Evolutionary conservation across 805 yeast genomes (phyloP).

Genomic region (Barnettozyma wickerhamii): DNA sequence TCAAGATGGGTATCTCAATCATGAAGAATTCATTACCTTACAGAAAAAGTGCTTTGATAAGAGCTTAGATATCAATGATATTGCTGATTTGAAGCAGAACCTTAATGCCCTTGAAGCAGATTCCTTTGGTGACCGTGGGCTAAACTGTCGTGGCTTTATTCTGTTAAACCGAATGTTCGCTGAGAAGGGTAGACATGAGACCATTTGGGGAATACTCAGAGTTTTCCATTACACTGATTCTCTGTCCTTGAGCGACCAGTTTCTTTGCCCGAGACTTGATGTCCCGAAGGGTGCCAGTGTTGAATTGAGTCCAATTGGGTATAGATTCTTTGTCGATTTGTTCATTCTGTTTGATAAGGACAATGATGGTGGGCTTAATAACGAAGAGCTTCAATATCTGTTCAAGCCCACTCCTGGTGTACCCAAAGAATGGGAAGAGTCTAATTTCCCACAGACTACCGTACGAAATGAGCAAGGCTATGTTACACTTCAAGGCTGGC

Average conservation of each 20-base stretch:
- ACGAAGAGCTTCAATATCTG: slow-evolving; percentile 59
- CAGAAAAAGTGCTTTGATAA: slow-evolving; percentile 76
- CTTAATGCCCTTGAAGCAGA: slow-evolving; percentile 28
- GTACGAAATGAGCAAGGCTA: slow-evolving; percentile 87
- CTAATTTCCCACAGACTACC: slow-evolving; percentile 81
- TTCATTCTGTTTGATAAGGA: slow-evolving; percentile 87
- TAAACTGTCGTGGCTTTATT: slow-evolving; percentile 73
- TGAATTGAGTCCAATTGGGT: slow-evolving; percentile 89
- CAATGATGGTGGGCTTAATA: slow-evolving; percentile 92
- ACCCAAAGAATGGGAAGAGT: slow-evolving; percentile 81
- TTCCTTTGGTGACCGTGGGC: slow-evolving; percentile 43
- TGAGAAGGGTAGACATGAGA: slow-evolving; percentile 91
- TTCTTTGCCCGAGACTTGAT: slow-evolving; percentile 74
- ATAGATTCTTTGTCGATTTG: slow-evolving; percentile 84
- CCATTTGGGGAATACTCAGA: slow-evolving; percentile 92
- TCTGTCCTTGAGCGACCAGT: slow-evolving; percentile 72
- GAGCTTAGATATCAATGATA: slow-evolving; percentile 45
- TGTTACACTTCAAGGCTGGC: slow-evolving; percentile 95
- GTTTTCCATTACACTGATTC: slow-evolving; percentile 91
- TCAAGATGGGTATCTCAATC: slow-evolving; percentile 80
- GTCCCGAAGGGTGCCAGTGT: slow-evolving; percentile 75
- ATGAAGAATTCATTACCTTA: slow-evolving; percentile 60
- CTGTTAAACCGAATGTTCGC: slow-evolving; percentile 77
- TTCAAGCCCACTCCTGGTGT: slow-evolving; percentile 92
- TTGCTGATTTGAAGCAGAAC: slow-evolving; percentile 39